Conservation (phyloP, 108 stramenopile species). For the Pseudonitzschia multistriata region DNA sequence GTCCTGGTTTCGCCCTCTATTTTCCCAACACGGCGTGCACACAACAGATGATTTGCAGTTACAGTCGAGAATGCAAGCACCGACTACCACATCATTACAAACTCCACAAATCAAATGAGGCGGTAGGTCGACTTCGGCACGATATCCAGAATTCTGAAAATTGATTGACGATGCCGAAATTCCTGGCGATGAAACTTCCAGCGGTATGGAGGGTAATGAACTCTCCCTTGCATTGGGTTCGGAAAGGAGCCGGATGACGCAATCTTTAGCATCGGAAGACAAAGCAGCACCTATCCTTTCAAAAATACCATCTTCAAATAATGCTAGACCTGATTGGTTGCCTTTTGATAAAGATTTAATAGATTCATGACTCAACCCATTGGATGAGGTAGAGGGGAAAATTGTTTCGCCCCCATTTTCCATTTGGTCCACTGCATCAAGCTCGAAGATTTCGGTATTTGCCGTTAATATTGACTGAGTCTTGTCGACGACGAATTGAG, state of each 20-base stretch:
- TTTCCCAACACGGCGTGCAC: constrained; percentile 37
- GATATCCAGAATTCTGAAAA: too few species aligned
- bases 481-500: too few species aligned
- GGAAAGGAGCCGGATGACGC: neutral
- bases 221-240: too few species aligned
- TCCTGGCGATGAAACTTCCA: too few species aligned
- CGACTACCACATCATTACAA: constrained; percentile 42
- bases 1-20: neutral
- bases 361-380: neutral
- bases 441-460: too few species aligned
- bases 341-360: neutral
- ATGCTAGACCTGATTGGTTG: neutral
- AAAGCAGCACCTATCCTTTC: neutral
- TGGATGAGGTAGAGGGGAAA: too few species aligned
- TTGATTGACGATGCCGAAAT: too few species aligned
- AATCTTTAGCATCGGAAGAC: neutral
- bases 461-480: too few species aligned
- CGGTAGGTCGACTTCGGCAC: constrained; percentile 11
- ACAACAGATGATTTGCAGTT: constrained; percentile 35
- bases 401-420: too few species aligned
- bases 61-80: constrained; percentile 32
- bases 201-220: too few species aligned
- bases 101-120: constrained; percentile 26
- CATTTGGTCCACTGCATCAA: too few species aligned
- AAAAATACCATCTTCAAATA: neutral